Conservation (phyloP, 805 yeast genomes). For the Kluyveromyces siamensis region DNA sequence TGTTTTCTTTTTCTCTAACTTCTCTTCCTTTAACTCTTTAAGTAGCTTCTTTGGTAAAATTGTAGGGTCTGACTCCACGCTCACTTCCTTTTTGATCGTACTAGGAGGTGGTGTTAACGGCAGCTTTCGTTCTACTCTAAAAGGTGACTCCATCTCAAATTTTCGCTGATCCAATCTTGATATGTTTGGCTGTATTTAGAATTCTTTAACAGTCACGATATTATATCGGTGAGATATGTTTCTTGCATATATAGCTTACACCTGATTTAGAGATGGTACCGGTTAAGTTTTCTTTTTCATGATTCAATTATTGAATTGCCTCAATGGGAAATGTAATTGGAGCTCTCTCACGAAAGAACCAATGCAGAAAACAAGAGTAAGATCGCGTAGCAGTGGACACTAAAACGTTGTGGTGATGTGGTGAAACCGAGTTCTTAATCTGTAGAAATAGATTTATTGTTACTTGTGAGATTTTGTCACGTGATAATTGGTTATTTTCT, state of each 20-base stretch:
- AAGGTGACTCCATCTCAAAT: background rate
- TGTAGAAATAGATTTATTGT: too few relatives aligned
- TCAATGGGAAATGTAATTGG: background rate
- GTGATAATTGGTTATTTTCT: background rate
- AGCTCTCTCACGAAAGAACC: background rate
- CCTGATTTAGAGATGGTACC: background rate
- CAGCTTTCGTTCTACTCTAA: background rate
- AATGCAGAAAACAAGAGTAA: background rate
- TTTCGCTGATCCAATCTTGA: background rate
- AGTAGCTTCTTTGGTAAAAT: conserved; percentile 17
- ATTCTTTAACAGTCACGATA: too few relatives aligned
- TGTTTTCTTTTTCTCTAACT: conserved; percentile 1
- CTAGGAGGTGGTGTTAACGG: conserved; percentile 7
- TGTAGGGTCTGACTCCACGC: background rate
- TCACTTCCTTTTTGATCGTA: conserved; percentile 3
- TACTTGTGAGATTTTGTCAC: background rate
- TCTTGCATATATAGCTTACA: background rate
- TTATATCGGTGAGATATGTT: too few relatives aligned
- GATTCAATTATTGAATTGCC: background rate
- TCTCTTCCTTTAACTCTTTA: conserved; percentile 9
- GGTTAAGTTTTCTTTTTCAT: background rate
- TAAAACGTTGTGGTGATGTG: too few relatives aligned
- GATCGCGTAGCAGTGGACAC: background rate
- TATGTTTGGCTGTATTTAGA: background rate
- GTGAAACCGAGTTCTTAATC: too few relatives aligned